Conservation (phyloP, 2,329 filamentous ascomycete species). For the Colletotrichum euphorbiae region DNA sequence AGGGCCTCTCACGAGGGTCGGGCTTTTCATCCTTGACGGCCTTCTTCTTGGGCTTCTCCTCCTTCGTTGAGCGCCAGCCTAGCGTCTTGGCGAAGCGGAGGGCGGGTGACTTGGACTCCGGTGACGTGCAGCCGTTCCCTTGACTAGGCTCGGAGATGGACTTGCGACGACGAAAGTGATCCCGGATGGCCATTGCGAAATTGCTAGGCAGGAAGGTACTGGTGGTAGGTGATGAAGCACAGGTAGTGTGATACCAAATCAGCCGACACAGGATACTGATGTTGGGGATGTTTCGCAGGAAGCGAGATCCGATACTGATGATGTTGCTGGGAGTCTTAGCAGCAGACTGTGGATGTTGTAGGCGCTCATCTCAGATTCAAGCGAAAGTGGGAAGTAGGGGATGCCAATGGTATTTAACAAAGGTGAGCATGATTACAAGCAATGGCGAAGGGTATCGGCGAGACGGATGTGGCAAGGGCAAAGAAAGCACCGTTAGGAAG, state of each 20-base stretch:
- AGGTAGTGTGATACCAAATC: not conserved
- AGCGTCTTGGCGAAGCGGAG: conserved; percentile 40
- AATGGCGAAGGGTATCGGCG: not conserved
- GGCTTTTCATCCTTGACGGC: conserved; percentile 42
- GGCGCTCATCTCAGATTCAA: not conserved
- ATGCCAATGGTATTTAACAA: conserved; percentile 27
- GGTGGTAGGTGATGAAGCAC: not conserved
- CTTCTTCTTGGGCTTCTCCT: conserved; percentile 46
- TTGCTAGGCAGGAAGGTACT: not conserved
- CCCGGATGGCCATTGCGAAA: conserved; percentile 55
- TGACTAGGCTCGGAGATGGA: conserved; percentile 51
- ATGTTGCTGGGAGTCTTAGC: not conserved
- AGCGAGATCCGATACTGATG: not conserved
- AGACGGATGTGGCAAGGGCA: conserved; percentile 28
- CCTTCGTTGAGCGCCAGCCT: conserved; percentile 43
- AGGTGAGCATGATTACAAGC: not conserved
- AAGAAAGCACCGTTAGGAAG: conserved; percentile 32
- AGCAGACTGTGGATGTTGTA: not conserved
- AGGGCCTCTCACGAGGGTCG: conserved; percentile 58
- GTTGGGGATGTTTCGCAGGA: not conserved
- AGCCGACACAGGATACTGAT: not conserved
- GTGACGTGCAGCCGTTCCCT: conserved; percentile 46
- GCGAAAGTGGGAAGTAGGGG: not conserved
- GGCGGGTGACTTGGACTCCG: conserved; percentile 31
- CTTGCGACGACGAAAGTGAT: conserved; percentile 56